phyloP scores from a whole-genome alignment of 139 green algal species.

The Spirogloea muscicola region DNA sequence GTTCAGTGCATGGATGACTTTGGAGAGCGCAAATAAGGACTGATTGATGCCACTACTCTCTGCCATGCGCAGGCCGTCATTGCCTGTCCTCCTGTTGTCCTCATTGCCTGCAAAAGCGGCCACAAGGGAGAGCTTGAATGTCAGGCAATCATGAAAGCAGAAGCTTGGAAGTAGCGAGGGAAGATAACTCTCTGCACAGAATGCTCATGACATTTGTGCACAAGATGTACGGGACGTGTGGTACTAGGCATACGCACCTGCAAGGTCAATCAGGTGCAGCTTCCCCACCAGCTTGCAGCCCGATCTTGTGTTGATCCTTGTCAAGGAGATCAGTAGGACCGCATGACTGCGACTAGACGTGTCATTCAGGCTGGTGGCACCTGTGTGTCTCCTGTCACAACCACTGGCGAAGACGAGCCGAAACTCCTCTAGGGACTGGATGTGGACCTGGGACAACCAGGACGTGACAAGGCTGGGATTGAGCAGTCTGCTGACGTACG shows the following conservation, averaged over 20 bases:
- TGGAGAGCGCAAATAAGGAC: constrained; percentile 72
- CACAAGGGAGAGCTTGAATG: too few species aligned
- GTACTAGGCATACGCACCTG: too few species aligned
- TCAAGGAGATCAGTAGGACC: constrained; percentile 12
- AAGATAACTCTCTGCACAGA: too few species aligned
- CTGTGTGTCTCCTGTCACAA: constrained; percentile 13
- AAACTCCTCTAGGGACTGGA: constrained; percentile 3
- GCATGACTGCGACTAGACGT: constrained; percentile 15
- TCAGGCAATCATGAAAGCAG: too few species aligned
- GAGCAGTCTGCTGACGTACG: too few species aligned
- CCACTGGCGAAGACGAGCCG: not conserved
- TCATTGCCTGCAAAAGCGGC: constrained; percentile 41
- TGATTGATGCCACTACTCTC: constrained; percentile 80
- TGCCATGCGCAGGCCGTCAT: constrained; percentile 34
- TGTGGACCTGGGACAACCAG: not conserved
- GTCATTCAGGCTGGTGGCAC: constrained; percentile 5
- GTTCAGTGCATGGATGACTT: constrained; percentile 67
- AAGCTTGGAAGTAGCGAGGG: too few species aligned
- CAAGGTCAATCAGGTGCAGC: constrained; percentile 16
- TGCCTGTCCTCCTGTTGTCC: constrained; percentile 27
- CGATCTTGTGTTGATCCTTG: not conserved
- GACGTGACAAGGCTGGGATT: too few species aligned
- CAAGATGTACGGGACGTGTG: too few species aligned
- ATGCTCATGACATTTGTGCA: too few species aligned
- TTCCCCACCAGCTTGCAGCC: not conserved